Evolutionary conservation across 805 yeast species (phyloP).

Genomic region (Starmerella vitae): DNA sequence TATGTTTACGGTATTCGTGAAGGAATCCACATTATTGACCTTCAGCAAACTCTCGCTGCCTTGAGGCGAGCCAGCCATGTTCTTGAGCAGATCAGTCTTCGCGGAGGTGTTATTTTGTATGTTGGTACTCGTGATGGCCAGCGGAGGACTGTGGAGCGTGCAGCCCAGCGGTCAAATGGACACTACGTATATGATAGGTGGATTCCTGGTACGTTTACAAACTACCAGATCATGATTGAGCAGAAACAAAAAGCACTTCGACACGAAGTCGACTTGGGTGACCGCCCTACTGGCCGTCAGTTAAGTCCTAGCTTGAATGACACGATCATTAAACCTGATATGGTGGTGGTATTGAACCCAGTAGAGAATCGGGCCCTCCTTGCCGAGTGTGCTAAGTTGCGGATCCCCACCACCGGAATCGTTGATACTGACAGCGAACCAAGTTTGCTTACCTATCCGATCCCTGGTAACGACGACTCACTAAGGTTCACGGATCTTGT

Average conservation of each 20-base stretch:
- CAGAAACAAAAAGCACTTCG: slow-evolving; percentile 37
- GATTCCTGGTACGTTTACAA: slow-evolving; percentile 92
- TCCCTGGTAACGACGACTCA: slow-evolving; percentile 93
- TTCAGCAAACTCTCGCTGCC: slow-evolving; percentile 64
- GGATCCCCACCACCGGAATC: slow-evolving; percentile 87
- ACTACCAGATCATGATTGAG: slow-evolving; percentile 51
- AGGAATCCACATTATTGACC: slow-evolving; percentile 82
- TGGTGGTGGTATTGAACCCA: slow-evolving; percentile 77
- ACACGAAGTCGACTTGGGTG: slow-evolving; percentile 64
- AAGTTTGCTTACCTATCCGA: slow-evolving; percentile 76
- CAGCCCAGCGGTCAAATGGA: slow-evolving; percentile 66
- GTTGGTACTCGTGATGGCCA: slow-evolving; percentile 78
- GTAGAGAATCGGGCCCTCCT: slow-evolving; percentile 70
- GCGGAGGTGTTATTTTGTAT: slow-evolving; percentile 73
- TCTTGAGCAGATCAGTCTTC: slow-evolving; percentile 65
- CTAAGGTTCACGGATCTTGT: slow-evolving; percentile 66
- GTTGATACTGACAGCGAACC: slow-evolving; percentile 93
- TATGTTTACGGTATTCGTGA: slow-evolving; percentile 77
- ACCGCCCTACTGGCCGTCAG: slow-evolving; percentile 48
- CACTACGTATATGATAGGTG: slow-evolving; percentile 74
- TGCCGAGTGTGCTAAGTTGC: slow-evolving; percentile 62
- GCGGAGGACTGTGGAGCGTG: slow-evolving; percentile 56
- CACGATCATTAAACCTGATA: slow-evolving; percentile 68
- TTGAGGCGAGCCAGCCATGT: slow-evolving; percentile 75
- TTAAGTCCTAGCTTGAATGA: slow-evolving; percentile 36